phyloP scores from a whole-genome alignment of 2,329 filamentous ascomycete species.

The Clonostachys chloroleuca region DNA sequence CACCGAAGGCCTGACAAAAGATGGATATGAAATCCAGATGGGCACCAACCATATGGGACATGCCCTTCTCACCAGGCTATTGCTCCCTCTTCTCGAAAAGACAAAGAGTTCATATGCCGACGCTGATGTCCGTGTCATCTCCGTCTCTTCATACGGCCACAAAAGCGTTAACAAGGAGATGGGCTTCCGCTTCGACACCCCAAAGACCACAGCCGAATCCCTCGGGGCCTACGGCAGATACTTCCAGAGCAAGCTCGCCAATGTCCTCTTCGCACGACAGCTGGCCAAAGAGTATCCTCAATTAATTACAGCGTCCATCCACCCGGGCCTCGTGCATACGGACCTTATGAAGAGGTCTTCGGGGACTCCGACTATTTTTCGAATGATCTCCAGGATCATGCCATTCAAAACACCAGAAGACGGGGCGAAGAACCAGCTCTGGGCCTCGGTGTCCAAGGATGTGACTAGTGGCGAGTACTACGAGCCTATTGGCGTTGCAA shows the following conservation, averaged over 20 bases:
- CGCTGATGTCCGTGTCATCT: conserved; percentile 15
- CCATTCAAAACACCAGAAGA: neutral
- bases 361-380: neutral
- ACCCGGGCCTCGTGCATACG: conserved; percentile 1
- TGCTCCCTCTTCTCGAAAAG: conserved; percentile 20
- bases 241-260: conserved; percentile 22
- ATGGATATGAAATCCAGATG: conserved; percentile 45
- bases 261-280: conserved; percentile 18
- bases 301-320: conserved; percentile 16
- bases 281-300: conserved; percentile 14
- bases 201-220: conserved; percentile 12
- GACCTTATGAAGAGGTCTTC: conserved; percentile 1
- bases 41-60: conserved; percentile 45
- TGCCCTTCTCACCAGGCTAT: conserved; percentile 32
- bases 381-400: neutral
- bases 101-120: conserved; percentile 11
- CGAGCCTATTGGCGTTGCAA: neutral
- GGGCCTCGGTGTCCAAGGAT: neutral
- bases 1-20: conserved; percentile 23
- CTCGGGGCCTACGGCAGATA: conserved; percentile 15
- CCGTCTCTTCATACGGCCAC: conserved; percentile 18
- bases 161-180: conserved; percentile 11
- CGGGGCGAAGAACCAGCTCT: neutral
- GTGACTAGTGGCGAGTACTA: neutral
- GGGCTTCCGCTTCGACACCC: conserved; percentile 19